These are phyloP conservation scores for Monosporozyma solicola DNA, from an alignment of 805 yeast species.

Conservation along the genomic window DNA sequence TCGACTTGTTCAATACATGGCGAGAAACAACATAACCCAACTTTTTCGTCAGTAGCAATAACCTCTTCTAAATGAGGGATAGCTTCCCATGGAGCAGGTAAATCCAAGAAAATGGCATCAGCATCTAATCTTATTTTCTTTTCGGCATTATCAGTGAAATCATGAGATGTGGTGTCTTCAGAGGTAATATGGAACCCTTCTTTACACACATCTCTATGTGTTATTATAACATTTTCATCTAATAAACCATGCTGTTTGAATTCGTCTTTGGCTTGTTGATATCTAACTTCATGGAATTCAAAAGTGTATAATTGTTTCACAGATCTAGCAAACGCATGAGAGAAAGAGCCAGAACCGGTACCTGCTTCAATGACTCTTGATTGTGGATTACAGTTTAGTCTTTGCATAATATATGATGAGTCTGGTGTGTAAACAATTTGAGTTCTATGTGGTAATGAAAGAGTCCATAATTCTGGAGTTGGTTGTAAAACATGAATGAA, in stretches of 20 bases:
- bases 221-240: slow-evolving; percentile 47
- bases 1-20: slow-evolving; percentile 98
- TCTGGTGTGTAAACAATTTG: slow-evolving; percentile 97
- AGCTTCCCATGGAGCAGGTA: slow-evolving; percentile 97
- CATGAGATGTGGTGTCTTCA: slow-evolving; percentile 19
- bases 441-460: slow-evolving; percentile 94
- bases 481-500: slow-evolving; percentile 86
- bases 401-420: slow-evolving; percentile 79
- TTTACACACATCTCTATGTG: slow-evolving; percentile 88
- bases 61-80: slow-evolving; percentile 63
- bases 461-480: slow-evolving; percentile 91
- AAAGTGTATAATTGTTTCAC: slow-evolving; percentile 73
- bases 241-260: slow-evolving; percentile 61
- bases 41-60: slow-evolving; percentile 42
- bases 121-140: slow-evolving; percentile 38
- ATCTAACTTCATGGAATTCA: slow-evolving; percentile 87
- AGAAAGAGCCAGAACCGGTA: slow-evolving; percentile 93
- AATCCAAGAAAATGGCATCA: slow-evolving; percentile 73
- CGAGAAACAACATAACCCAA: slow-evolving; percentile 85
- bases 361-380: slow-evolving; percentile 91
- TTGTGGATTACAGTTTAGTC: slow-evolving; percentile 66
- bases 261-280: slow-evolving; percentile 67
- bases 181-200: slow-evolving; percentile 60
- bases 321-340: slow-evolving; percentile 85
- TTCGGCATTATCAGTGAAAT: slow-evolving; percentile 21